Conservation (phyloP, 306 rosid species). For the Dalbergia cochinchinensis region DNA sequence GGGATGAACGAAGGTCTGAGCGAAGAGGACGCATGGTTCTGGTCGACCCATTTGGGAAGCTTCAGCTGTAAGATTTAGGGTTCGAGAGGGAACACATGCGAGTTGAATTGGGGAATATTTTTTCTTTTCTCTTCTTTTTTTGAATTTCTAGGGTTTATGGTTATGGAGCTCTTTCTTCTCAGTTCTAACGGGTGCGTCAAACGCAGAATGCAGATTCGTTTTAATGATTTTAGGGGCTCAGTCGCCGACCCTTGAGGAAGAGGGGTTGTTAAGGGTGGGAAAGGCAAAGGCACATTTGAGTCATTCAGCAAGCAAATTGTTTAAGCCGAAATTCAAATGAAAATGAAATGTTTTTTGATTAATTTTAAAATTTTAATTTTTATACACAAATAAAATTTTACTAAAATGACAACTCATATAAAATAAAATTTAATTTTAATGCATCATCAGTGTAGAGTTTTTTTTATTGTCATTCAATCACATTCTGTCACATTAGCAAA, state of each 20-base stretch:
- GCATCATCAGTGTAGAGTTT: no score
- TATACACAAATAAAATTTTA: no score
- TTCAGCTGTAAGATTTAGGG: slow-evolving; percentile 30
- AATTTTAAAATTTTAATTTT: no score
- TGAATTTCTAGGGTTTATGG: slow-evolving; percentile 54
- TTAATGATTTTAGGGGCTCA: neutral
- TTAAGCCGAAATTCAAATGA: no score
- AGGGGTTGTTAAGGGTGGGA: neutral
- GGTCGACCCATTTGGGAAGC: slow-evolving; percentile 80
- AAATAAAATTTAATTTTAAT: no score
- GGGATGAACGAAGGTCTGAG: slow-evolving; percentile 90
- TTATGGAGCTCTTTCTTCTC: slow-evolving; percentile 2
- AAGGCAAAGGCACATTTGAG: neutral
- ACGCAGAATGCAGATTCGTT: slow-evolving; percentile 1
- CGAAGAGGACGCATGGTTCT: slow-evolving; percentile 85
- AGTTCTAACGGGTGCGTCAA: neutral
- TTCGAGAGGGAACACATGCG: slow-evolving; percentile 44
- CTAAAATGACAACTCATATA: no score
- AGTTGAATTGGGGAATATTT: slow-evolving; percentile 14
- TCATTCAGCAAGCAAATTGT: neutral
- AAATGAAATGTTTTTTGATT: no score
- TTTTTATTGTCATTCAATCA: no score
- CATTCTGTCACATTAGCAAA: no score
- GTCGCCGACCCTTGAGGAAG: neutral
- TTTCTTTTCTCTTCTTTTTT: neutral